Conservation (phyloP, 805 yeast genomes). For the Lachancea sp. region DNA sequence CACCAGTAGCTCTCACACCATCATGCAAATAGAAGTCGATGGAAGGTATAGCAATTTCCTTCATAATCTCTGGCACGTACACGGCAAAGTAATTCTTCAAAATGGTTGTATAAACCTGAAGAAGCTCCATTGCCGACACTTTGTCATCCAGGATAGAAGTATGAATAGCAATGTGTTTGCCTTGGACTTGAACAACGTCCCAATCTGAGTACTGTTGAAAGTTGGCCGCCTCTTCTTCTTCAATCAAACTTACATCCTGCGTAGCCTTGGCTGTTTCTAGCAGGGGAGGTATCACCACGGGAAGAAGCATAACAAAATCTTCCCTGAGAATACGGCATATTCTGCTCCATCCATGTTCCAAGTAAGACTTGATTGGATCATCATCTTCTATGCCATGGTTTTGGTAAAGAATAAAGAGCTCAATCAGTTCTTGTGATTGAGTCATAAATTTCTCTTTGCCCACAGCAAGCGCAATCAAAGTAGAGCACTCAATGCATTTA, state of each 20-base stretch:
- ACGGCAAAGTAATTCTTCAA: slow-evolving; percentile 77
- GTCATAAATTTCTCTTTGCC: slow-evolving; percentile 83
- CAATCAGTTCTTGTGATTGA: slow-evolving; percentile 66
- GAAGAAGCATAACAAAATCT: slow-evolving; percentile 78
- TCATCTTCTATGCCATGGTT: slow-evolving; percentile 51
- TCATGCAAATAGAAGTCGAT: slow-evolving; percentile 88
- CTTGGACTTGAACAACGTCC: slow-evolving; percentile 88
- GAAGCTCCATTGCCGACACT: slow-evolving; percentile 82
- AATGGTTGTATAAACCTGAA: slow-evolving; percentile 78
- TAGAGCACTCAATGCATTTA: slow-evolving; percentile 92
- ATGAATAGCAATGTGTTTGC: slow-evolving; percentile 90
- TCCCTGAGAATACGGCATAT: slow-evolving; percentile 79
- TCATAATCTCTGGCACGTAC: slow-evolving; percentile 71
- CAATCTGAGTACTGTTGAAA: slow-evolving; percentile 82
- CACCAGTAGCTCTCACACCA: slow-evolving; percentile 89
- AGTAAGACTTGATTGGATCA: slow-evolving; percentile 79
- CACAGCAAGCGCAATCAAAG: slow-evolving; percentile 89
- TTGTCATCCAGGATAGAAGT: slow-evolving; percentile 93
- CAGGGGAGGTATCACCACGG: slow-evolving; percentile 84
- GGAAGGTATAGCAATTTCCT: slow-evolving; percentile 79
- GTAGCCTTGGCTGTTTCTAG: slow-evolving; percentile 79
- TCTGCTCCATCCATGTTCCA: slow-evolving; percentile 95
- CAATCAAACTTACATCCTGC: slow-evolving; percentile 83
- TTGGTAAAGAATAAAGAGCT: slow-evolving; percentile 68
- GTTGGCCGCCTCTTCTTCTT: slow-evolving; percentile 82